Percentiles rank a stretch among this genome's conserved stretches.
Conservation (phyloP, 805 yeast genomes). For the Barnettozyma vustinii region DNA sequence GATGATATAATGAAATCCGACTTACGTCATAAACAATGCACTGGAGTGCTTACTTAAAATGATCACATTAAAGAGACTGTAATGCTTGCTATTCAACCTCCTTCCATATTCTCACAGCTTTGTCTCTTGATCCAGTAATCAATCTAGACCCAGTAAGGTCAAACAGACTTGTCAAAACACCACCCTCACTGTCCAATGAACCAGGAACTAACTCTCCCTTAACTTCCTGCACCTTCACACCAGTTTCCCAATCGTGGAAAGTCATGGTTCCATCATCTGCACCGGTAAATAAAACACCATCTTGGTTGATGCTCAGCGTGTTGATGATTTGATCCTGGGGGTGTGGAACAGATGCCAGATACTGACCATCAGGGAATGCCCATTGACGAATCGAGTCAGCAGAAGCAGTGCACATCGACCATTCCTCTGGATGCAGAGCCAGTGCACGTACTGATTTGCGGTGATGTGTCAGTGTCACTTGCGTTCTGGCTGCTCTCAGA, state of each 20-base stretch:
- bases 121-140: slow-evolving; percentile 88
- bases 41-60: no score
- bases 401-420: slow-evolving; percentile 75
- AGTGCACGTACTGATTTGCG: slow-evolving; percentile 74
- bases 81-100: slow-evolving; percentile 31
- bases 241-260: slow-evolving; percentile 74
- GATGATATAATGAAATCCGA: neutral
- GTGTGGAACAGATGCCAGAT: slow-evolving; percentile 44
- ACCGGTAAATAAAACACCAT: slow-evolving; percentile 70
- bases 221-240: slow-evolving; percentile 52
- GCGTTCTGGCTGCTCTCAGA: slow-evolving; percentile 68
- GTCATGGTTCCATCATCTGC: slow-evolving; percentile 77
- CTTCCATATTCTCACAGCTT: slow-evolving; percentile 73
- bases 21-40: no score
- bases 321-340: slow-evolving; percentile 58
- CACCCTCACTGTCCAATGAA: slow-evolving; percentile 56
- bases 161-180: slow-evolving; percentile 66
- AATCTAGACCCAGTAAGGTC: slow-evolving; percentile 78
- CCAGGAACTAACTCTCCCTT: slow-evolving; percentile 62
- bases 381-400: slow-evolving; percentile 81
- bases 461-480: slow-evolving; percentile 77
- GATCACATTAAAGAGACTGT: no score
- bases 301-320: slow-evolving; percentile 55
- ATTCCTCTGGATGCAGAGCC: slow-evolving; percentile 59
- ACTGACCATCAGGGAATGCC: slow-evolving; percentile 68